Base-by-base conservation (phyloP, 2,329 filamentous ascomycete genomes). In the Rhytidhysteron rufulum region DNA sequence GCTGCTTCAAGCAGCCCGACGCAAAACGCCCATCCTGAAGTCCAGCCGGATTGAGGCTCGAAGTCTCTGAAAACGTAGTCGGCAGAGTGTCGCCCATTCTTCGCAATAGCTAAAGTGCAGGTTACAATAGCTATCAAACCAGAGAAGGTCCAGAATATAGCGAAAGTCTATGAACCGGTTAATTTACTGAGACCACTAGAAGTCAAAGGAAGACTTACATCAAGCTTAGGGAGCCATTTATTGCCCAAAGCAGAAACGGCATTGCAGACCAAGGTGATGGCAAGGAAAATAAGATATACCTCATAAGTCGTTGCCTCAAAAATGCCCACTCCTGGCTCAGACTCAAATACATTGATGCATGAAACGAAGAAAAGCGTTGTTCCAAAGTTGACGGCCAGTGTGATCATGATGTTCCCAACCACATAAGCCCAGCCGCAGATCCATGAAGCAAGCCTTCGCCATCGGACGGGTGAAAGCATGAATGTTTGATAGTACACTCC, bases 401-500 rank as follows among this genome's bases (percentile, higher is more conserved):
- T 88, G 51, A 90, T 90, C 50, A 83, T 88, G 62, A 88, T 83
- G 67, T 89, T 89, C 43, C 86, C 86, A 37, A 88, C 80, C 15
- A 87, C 77, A 58, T 86, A 89, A 17, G 83, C 71, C 85, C 85
- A 89, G 44, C 85, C 85, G 49, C 81, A 85, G 36, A 86, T 78
- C 79, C 82, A 88, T 22, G 81, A 81, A 13, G 82, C 72, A 13
- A 85, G 67, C 31, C 75, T 77, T 39, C 83, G 80, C 67, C 78
- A 83, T 13, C 62, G 64, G 19, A 74, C 61, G 15, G 82, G 74
- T 0, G 84, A 75, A 11, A 89, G 76, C 79, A 87, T 86, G 58
- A 85, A 88, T 5, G 83, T 82, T 68, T 87, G 84, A 62, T 87
- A 88, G 68, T 89, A 88, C 39, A 88, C 84, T 60, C 84, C 85